These are phyloP conservation scores for Metarhizium guizhouense DNA, from an alignment of 2,329 filamentous ascomycete species.

Conservation along the genomic window DNA sequence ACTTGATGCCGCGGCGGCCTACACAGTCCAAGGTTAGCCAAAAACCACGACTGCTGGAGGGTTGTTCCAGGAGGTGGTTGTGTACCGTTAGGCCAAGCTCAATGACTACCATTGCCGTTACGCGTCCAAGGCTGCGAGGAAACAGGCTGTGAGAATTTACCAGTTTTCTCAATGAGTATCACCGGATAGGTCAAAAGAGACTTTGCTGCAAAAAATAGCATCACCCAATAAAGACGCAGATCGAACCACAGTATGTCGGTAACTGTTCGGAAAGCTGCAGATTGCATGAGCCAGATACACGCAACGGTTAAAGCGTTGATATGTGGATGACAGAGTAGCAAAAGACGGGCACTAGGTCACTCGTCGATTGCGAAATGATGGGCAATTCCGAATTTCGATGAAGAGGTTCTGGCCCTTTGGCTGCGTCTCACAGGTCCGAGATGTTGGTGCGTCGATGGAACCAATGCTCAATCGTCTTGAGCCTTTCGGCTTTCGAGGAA, in stretches of 20 bases:
- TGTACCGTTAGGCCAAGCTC: conserved; percentile 9
- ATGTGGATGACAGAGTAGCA: not conserved
- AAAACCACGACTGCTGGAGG: not conserved
- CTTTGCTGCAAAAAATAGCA: too few relatives aligned
- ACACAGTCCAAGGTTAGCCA: not conserved
- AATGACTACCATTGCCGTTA: conserved; percentile 4
- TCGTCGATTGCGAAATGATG: not conserved
- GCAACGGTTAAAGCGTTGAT: too few relatives aligned
- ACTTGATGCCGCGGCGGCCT: conserved; percentile 8
- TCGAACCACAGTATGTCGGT: too few relatives aligned
- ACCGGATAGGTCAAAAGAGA: not conserved
- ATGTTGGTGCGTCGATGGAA: not conserved
- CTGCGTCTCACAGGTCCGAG: not conserved
- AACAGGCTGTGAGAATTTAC: not conserved
- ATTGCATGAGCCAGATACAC: not conserved
- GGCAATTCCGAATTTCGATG: not conserved
- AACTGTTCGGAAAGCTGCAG: too few relatives aligned
- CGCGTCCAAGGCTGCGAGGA: not conserved
- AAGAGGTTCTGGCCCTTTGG: not conserved
- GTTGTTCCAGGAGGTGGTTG: not conserved
- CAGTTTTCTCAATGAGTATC: not conserved
- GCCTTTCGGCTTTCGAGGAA: too few relatives aligned
- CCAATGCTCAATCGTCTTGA: not conserved
- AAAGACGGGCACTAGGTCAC: not conserved
- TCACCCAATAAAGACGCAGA: too few relatives aligned